Conservation (phyloP, 805 yeast genomes). For the Myxozyma mucilagina region DNA sequence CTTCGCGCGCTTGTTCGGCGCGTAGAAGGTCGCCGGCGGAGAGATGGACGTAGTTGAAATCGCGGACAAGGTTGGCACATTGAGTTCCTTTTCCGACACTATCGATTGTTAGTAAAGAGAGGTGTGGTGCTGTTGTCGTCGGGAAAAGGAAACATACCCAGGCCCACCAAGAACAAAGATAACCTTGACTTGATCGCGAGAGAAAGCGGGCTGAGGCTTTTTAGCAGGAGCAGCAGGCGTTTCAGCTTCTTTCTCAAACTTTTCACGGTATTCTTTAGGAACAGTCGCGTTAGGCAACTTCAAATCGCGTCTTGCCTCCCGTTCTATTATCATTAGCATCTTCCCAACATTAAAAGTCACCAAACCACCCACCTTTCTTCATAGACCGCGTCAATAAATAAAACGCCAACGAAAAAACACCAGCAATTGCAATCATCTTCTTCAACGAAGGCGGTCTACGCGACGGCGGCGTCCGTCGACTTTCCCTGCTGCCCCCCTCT, state of each 20-base stretch:
- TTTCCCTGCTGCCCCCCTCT: neutral
- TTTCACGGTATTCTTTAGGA: neutral
- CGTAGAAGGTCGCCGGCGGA: slow-evolving; percentile 96
- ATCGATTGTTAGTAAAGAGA: neutral
- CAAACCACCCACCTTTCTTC: slow-evolving; percentile 11
- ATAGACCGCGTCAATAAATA: slow-evolving; percentile 16
- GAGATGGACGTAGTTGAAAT: slow-evolving; percentile 79
- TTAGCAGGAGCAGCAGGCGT: neutral
- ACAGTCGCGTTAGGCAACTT: slow-evolving; percentile 18
- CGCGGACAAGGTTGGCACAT: slow-evolving; percentile 78
- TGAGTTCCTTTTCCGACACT: slow-evolving; percentile 94
- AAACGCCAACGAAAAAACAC: slow-evolving; percentile 10
- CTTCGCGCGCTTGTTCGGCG: slow-evolving; percentile 83
- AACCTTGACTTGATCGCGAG: slow-evolving; percentile 68
- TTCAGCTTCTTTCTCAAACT: neutral
- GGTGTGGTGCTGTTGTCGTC: neutral
- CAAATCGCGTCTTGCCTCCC: slow-evolving; percentile 27
- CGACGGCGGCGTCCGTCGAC: slow-evolving; percentile 13
- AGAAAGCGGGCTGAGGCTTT: slow-evolving; percentile 48
- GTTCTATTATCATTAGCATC: slow-evolving; percentile 2
- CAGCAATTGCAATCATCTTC: slow-evolving; percentile 3
- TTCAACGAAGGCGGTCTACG: slow-evolving; percentile 17
- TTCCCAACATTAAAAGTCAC: neutral
- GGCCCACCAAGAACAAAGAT: slow-evolving; percentile 96
- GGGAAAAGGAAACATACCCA: slow-evolving; percentile 46